phyloP scores from a whole-genome alignment of 2,329 filamentous ascomycete genomes.

The Aureobasidium mangrovei region DNA sequence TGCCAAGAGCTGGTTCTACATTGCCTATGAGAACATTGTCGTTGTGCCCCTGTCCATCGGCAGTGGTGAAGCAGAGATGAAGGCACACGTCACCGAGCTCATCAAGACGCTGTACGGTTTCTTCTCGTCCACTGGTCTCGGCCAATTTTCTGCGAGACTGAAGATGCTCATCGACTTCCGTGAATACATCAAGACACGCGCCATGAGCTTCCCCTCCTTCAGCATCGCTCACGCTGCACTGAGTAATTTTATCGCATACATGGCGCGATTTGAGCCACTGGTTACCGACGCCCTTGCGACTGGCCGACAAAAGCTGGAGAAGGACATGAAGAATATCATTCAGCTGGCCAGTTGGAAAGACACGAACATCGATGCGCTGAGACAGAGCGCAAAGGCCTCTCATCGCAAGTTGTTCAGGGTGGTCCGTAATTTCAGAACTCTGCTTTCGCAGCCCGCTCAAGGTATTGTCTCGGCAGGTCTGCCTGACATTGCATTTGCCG shows the following conservation, averaged over 20 bases:
- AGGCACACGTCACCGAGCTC: slow-evolving; percentile 32
- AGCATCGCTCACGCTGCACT: slow-evolving; percentile 55
- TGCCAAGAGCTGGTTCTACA: slow-evolving; percentile 89
- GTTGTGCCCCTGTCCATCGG: slow-evolving; percentile 59
- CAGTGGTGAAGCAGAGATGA: background rate
- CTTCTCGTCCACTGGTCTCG: slow-evolving; percentile 67
- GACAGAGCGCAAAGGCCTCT: slow-evolving; percentile 81
- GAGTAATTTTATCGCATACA: slow-evolving; percentile 68
- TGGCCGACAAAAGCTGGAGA: slow-evolving; percentile 71
- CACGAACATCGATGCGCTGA: slow-evolving; percentile 81
- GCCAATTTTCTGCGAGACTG: slow-evolving; percentile 66
- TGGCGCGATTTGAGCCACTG: slow-evolving; percentile 58
- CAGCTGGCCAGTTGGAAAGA: slow-evolving; percentile 96
- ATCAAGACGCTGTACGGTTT: slow-evolving; percentile 72
- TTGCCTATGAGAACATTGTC: slow-evolving; percentile 85
- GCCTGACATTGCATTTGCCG: slow-evolving; percentile 5
- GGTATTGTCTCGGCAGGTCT: slow-evolving; percentile 37
- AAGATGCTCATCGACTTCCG: slow-evolving; percentile 54
- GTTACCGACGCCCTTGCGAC: slow-evolving; percentile 57
- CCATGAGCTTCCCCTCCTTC: slow-evolving; percentile 42
- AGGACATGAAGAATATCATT: slow-evolving; percentile 86
- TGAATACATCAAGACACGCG: slow-evolving; percentile 55
- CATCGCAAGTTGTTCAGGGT: slow-evolving; percentile 88
- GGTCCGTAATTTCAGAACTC: slow-evolving; percentile 76
- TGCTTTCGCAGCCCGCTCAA: slow-evolving; percentile 69